Percentiles rank a stretch among this genome's conserved stretches.
Conservation (phyloP, 176 grass and related monocot genomes). For the Triticum dicoccoides region DNA sequence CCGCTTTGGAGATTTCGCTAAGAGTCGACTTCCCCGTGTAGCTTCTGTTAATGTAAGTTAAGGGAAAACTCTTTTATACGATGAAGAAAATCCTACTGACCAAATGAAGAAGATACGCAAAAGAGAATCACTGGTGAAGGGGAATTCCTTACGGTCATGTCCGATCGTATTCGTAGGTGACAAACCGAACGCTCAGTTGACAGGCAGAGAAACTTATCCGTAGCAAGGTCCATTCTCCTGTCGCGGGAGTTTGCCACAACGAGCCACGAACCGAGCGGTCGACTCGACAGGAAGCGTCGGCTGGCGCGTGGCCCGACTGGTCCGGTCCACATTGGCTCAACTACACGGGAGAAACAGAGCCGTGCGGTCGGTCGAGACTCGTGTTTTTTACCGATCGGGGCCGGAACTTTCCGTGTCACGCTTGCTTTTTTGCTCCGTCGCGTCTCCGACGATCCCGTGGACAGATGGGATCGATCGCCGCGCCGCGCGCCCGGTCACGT, state of each 20-base stretch:
- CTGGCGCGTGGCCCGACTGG: not conserved
- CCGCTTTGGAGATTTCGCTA: no score
- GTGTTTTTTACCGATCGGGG: no score
- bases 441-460: not conserved
- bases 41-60: no score
- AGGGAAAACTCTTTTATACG: no score
- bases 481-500: not conserved
- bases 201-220: slow-evolving; percentile 14
- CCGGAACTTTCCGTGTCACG: no score
- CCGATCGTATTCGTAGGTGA: not conserved
- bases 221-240: not conserved
- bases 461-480: not conserved
- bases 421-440: not conserved
- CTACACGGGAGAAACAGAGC: not conserved
- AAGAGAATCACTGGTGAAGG: not conserved
- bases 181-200: not conserved
- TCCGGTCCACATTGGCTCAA: not conserved
- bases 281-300: not conserved
- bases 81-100: no score
- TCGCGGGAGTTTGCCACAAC: not conserved
- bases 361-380: no score
- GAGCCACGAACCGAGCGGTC: not conserved
- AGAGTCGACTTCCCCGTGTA: no score
- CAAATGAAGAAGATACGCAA: no score
- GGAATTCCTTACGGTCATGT: not conserved